Evolutionary conservation across 2,329 filamentous ascomycete species (phyloP).

Genomic region (Didymella pomorum): DNA sequence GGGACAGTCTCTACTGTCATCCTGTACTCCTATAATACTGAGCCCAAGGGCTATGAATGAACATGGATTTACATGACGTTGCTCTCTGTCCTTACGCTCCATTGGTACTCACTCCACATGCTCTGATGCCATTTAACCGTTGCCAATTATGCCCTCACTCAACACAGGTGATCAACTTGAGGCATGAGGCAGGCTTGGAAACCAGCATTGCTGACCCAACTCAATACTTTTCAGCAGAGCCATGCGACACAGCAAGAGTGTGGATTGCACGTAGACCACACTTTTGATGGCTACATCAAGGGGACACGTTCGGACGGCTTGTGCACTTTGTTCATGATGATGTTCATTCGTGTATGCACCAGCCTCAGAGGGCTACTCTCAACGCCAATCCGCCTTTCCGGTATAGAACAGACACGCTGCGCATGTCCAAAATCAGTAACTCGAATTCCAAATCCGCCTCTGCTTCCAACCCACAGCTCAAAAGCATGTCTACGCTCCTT

Average conservation of each 20-base stretch:
- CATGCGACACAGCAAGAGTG: too few relatives aligned
- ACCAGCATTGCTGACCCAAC: too few relatives aligned
- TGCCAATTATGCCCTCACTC: background rate
- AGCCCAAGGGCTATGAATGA: slow-evolving; percentile 25
- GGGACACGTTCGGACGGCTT: background rate
- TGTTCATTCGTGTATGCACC: background rate
- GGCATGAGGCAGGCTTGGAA: background rate
- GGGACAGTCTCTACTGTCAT: slow-evolving; percentile 8
- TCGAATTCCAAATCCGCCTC: background rate
- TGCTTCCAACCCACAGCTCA: background rate
- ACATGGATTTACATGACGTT: slow-evolving; percentile 1
- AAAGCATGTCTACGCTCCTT: slow-evolving; percentile 66
- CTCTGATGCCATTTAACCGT: background rate
- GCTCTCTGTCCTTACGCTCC: too few relatives aligned
- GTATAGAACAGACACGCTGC: slow-evolving; percentile 17
- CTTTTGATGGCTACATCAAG: background rate
- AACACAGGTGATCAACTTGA: background rate
- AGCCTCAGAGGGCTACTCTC: background rate
- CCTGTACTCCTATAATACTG: slow-evolving; percentile 29
- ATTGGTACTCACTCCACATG: background rate
- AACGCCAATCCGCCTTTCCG: slow-evolving; percentile 12
- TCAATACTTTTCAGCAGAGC: too few relatives aligned
- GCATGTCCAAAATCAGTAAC: background rate
- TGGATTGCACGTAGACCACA: too few relatives aligned
- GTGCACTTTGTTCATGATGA: background rate